Evolutionary conservation across 805 yeast genomes (phyloP).

Genomic region (Vanderwaltozyma verrucispora): DNA sequence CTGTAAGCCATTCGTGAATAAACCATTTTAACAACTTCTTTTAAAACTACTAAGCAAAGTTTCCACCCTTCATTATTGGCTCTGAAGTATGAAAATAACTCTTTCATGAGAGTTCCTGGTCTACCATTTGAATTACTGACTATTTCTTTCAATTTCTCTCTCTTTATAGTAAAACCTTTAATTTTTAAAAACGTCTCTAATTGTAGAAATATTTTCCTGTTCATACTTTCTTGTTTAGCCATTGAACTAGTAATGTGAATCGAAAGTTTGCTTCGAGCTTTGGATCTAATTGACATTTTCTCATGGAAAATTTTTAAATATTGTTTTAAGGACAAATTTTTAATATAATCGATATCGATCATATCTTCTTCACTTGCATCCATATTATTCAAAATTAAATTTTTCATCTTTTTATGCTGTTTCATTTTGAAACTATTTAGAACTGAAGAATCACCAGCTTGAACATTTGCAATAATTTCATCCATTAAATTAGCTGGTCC

Average conservation of each 20-base stretch:
- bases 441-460: slow-evolving; percentile 22
- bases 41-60: slow-evolving; percentile 27
- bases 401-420: slow-evolving; percentile 40
- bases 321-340: slow-evolving; percentile 23
- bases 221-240: slow-evolving; percentile 29
- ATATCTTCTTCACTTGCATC: slow-evolving; percentile 30
- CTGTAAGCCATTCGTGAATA: slow-evolving; percentile 5
- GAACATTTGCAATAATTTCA: slow-evolving; percentile 28
- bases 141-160: slow-evolving; percentile 31
- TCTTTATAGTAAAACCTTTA: slow-evolving; percentile 38
- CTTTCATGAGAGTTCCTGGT: slow-evolving; percentile 30
- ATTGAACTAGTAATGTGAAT: slow-evolving; percentile 33
- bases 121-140: slow-evolving; percentile 32
- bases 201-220: slow-evolving; percentile 31
- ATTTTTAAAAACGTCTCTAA: slow-evolving; percentile 36
- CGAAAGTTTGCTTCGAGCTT: slow-evolving; percentile 32
- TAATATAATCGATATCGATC: slow-evolving; percentile 28
- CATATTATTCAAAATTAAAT: slow-evolving; percentile 37
- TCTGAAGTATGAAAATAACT: slow-evolving; percentile 34
- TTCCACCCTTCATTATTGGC: slow-evolving; percentile 33
- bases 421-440: slow-evolving; percentile 23
- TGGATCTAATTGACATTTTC: slow-evolving; percentile 31
- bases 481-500: slow-evolving; percentile 30
- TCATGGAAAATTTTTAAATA: slow-evolving; percentile 30
- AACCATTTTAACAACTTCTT: slow-evolving; percentile 27